Base-by-base conservation (phyloP, 257 asterid genomes). In the Salvia rosmarinus region DNA sequence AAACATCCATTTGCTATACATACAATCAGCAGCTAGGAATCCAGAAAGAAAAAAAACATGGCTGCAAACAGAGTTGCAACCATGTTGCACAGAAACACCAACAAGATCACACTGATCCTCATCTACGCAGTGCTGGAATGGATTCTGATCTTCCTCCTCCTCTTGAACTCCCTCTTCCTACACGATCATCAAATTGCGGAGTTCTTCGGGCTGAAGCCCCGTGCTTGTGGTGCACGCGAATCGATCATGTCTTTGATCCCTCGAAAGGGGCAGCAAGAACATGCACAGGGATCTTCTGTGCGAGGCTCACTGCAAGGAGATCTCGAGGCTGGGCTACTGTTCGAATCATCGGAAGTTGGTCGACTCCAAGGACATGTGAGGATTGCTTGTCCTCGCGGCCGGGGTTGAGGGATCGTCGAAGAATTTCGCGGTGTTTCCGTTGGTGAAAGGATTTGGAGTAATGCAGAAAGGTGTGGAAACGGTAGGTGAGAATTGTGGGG, bases 1-100 rank as follows among this genome's bases (percentile, higher is more conserved):
- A 37, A 51, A 17, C 63, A 57, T 47, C 13, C 39, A 66, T 74
- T 71, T 14, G 1, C 79, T 80, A 85, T 83, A 73, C 73, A 75
- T 81, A 62, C 76, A 49, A 55, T 46, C 58, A 76, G 71, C 6
- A 68, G 57, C 65, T 63, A 54, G 75, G 8, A 19, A 71, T 49
- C 52, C 43, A 47, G 16, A 72, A 40, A 14, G n/a, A 2, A 13
- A 21, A 17, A 39, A 40, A 40, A 9, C n/a, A 93, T 93, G 98
- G 96, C 96, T 35, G 91, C 95, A 28, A 93, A 90, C 84, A 86
- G 88, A 83, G 87, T 93, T 76, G 97, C 98, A 28, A 86, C 91
- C 81, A 82, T 84, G 96, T 79, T 90, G 68, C 88, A 89, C 75
- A 85, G 83, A 78, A 90, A 82, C 73, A 83, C 91, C 78, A 89